Base-by-base conservation (phyloP, 2,329 filamentous ascomycete genomes). In the Ramichloridium luteum region DNA sequence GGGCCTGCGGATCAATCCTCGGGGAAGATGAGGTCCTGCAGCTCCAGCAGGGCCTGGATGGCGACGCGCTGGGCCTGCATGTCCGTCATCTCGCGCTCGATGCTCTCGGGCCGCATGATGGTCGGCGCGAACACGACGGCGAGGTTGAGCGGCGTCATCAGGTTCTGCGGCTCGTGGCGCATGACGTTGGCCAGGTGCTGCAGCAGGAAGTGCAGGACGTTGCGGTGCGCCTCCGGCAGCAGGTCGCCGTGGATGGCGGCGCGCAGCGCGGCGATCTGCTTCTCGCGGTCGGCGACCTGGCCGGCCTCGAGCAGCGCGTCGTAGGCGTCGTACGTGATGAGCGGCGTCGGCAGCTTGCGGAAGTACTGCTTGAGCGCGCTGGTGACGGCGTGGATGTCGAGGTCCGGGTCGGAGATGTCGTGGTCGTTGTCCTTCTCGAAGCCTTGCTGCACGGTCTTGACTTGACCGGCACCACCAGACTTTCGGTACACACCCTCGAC, bases 301-400 rank as follows among this genome's bases (percentile, higher is more conserved):
- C 46, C 52, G 4, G 80, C 84, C 46, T 93, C 86, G 29, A 98
- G 64, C 30, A 98, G 72, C 23, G 74, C 71, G 46, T 96, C 88
- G 51, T 98, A 98, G 15, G 93, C 77, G 13, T 93, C 83, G 56
- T 80, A 94, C 0, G 88, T 93, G 47, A 98, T 74, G 17, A 98
- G 67, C 3, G 90, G 90, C 5, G 71, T 80, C 1, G 90, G 90
- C 20, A 96, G 67, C 58, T 86, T 90, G 46, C 90, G 75, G 72
- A 98, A 93, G 55, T 96, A 98, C 57, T 96, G 88, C 64, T 98
- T 98, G 48, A 98, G 61, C 13, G 88, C 82, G 51, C 84, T 93
- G 2, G 90, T 96, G 35, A 98, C 84, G 9, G 90, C 84, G 34
- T 93, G 92, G 40, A 98, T 96, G 55, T 98, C 90, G 33, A 96